Evolutionary conservation across 345 rosid species (phyloP), one percentile per base, ranked within the genome.

Genomic region (Populus pruinosa): DNA sequence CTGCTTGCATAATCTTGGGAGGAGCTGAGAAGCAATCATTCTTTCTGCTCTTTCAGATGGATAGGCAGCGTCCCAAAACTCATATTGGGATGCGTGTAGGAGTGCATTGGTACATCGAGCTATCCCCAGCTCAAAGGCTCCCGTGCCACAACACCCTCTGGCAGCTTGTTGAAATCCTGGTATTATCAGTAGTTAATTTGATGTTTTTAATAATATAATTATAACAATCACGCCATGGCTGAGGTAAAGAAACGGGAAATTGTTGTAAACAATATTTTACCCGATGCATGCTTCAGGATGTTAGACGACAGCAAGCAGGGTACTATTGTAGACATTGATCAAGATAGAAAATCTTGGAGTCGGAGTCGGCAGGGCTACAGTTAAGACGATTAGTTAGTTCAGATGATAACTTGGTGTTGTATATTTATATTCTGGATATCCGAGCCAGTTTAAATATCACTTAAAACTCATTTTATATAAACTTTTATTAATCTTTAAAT

Each of bases 61-160:
- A 81, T 89, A 90, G 31, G 43, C 75, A n/a, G 55, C 50, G 72
- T 84, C 86, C 84, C 82, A 84, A 59, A 84, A 84, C 39, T 81
- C 76, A 21, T 71, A 79, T 27, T 53, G 35, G 0, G 82, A 68
- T 4, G 47, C 47, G 68, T 84, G 36, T 33, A 33, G 36, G 36
- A 33, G 36, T 33, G 36, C 5, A 5, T 33, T 77, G 64, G 59
- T 72, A 49, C 86, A 81, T 14, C 75, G 18, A 6, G 25, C n/a
- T 12, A 49, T 25, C n/a, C 68, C 68, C 6, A 41, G n/a, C 65
- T 78, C 85, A 8, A 81, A 13, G 20, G 67, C 23, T 49, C 77
- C 78, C 5, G 75, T 74, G 16, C 72, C 70, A 4, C 86, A 84
- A 55, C 86, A 84, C 53, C 80, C 84, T n/a, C 18, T 33, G 20